Evolutionary conservation across 148 eudicot species (phyloP).

Genomic region (Rhododendron williamsianum): DNA sequence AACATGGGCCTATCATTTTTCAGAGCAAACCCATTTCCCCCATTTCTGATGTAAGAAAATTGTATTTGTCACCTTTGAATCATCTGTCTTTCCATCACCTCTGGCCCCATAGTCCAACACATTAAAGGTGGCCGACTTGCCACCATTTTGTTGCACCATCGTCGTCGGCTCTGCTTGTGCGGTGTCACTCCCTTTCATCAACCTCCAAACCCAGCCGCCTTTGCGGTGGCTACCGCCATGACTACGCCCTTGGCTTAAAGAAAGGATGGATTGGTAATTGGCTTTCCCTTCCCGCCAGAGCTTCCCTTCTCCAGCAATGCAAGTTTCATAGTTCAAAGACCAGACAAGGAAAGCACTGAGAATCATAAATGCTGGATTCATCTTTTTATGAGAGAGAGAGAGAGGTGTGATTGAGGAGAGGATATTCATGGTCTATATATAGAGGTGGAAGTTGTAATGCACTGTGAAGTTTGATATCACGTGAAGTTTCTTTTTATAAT

Average conservation of each 20-base stretch:
- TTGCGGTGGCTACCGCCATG: not conserved
- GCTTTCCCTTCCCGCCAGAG: not conserved
- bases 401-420: not conserved
- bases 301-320: slow-evolving; percentile 17
- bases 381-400: not conserved
- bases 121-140: slow-evolving; percentile 17
- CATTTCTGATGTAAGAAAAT: not conserved
- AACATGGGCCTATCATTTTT: not conserved
- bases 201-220: not conserved
- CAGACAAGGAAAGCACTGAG: not conserved
- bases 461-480: not conserved
- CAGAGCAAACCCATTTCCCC: not conserved
- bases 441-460: not conserved
- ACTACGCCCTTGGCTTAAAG: not conserved
- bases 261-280: not conserved
- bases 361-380: not conserved
- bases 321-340: not conserved
- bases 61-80: slow-evolving; percentile 22
- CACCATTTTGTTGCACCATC: not conserved
- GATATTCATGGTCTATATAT: not conserved
- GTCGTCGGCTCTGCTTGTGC: not conserved
- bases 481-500: no score
- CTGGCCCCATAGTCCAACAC: slow-evolving; percentile 30
- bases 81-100: slow-evolving; percentile 35
- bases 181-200: slow-evolving; percentile 9